Percentiles rank a stretch among this genome's conserved stretches.
phyloP scores from a whole-genome alignment of 2,329 filamentous ascomycete genomes.

The Sordariomycetes sp. region DNA sequence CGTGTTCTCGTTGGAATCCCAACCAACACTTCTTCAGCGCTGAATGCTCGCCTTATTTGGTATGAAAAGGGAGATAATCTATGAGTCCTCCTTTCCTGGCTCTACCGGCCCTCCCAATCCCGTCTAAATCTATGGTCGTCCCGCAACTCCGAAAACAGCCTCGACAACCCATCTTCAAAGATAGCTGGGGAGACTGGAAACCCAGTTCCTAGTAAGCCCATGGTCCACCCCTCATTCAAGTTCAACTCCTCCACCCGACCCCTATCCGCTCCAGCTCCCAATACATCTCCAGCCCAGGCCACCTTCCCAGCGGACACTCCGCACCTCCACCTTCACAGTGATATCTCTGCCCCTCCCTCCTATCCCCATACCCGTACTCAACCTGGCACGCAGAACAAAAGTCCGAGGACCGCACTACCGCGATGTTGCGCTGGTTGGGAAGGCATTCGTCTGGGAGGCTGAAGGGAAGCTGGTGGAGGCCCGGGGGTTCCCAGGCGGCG shows the following conservation, averaged over 20 bases:
- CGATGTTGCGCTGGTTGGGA: not conserved
- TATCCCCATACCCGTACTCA: not conserved
- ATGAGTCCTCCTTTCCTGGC: no score
- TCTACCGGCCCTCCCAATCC: not conserved
- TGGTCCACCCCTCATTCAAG: not conserved
- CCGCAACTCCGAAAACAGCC: not conserved
- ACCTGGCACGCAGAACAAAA: constrained; percentile 1
- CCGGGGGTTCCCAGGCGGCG: constrained; percentile 2
- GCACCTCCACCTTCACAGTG: not conserved
- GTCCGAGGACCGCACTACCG: constrained; percentile 1
- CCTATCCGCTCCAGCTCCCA: constrained; percentile 1
- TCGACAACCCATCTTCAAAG: not conserved
- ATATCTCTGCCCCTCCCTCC: not conserved
- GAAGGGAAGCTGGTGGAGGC: constrained; percentile 1
- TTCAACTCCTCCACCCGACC: constrained; percentile 3
- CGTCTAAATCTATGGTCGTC: not conserved
- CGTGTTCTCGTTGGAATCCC: no score
- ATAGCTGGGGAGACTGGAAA: not conserved
- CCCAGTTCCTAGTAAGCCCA: not conserved
- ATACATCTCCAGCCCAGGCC: not conserved
- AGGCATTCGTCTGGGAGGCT: constrained; percentile 2
- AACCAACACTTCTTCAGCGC: no score
- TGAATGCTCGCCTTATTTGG: no score
- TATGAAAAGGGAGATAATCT: no score
- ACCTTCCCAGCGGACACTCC: not conserved